These are phyloP conservation scores for Cercospora sp. DNA, from an alignment of 2,329 filamentous ascomycete species.

Conservation along the genomic window DNA sequence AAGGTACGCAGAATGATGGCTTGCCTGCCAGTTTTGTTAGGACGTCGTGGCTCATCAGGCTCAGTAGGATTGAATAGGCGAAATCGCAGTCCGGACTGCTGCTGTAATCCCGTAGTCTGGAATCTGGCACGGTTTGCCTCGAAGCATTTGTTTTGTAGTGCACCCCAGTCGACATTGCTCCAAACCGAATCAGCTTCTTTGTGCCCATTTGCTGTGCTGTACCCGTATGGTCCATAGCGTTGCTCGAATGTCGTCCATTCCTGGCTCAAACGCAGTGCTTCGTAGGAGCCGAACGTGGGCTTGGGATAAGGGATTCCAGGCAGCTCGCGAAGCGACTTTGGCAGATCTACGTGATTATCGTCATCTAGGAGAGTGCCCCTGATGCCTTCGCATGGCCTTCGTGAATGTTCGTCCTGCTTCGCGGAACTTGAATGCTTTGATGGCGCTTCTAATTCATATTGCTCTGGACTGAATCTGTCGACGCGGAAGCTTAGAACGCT, in stretches of 20 bases:
- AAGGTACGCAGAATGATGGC: slow-evolving; percentile 68
- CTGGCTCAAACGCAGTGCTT: slow-evolving; percentile 42
- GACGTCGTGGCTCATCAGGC: not conserved
- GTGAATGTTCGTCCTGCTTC: not conserved
- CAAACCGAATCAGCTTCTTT: not conserved
- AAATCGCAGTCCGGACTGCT: slow-evolving; percentile 48
- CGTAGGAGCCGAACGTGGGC: slow-evolving; percentile 23
- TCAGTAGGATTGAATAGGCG: not conserved
- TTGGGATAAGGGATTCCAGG: slow-evolving; percentile 1
- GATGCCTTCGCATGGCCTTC: not conserved
- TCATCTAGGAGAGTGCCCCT: not conserved
- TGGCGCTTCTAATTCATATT: not conserved
- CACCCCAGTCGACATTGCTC: not conserved
- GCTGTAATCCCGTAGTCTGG: not conserved
- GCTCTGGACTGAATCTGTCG: not conserved
- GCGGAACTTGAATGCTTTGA: not conserved
- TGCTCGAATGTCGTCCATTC: slow-evolving; percentile 62
- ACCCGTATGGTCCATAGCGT: slow-evolving; percentile 31
- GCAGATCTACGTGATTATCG: not conserved
- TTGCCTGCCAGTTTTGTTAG: slow-evolving; percentile 5
- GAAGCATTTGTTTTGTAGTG: not conserved
- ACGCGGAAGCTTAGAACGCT: not conserved
- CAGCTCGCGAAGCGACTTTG: not conserved
- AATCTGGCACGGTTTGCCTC: not conserved
- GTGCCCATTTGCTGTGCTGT: not conserved